phyloP scores from a whole-genome alignment of 73 alveolate species.

The Paramecium sonneborni region DNA sequence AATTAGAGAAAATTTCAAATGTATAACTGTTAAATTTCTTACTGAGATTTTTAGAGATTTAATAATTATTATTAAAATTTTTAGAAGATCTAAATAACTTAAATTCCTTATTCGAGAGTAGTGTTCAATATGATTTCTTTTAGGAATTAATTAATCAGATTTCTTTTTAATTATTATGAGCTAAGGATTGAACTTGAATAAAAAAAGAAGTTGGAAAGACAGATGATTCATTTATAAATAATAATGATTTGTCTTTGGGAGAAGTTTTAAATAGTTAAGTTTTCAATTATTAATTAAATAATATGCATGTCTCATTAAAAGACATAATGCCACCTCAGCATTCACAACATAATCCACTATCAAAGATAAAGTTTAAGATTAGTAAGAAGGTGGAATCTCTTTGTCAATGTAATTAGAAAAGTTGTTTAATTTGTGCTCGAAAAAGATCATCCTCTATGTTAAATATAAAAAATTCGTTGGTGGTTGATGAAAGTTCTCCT shows the following conservation, averaged over 20 bases:
- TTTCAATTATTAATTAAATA: neutral
- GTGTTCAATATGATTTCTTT: neutral
- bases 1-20: neutral
- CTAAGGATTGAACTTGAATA: neutral
- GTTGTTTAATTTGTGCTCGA: slow-evolving; percentile 39
- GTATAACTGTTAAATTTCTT: neutral
- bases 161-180: neutral
- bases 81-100: neutral
- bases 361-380: slow-evolving; percentile 31
- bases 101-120: neutral
- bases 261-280: neutral
- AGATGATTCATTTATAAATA: neutral
- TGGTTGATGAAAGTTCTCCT: slow-evolving; percentile 38
- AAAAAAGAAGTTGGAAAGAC: neutral
- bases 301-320: slow-evolving; percentile 34
- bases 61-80: neutral
- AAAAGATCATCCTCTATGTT: slow-evolving; percentile 27
- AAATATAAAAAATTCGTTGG: neutral
- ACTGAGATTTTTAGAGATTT: neutral
- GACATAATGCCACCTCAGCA: slow-evolving; percentile 13
- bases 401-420: slow-evolving; percentile 41
- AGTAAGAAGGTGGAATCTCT: slow-evolving; percentile 40
- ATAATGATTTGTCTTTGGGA: neutral
- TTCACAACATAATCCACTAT: neutral
- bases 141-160: neutral